A percentile compares a stretch with the other conserved stretches of the same genome.
Conservation (phyloP, 129 eudicot genomes). For the Chrysanthemum seticuspe region DNA sequence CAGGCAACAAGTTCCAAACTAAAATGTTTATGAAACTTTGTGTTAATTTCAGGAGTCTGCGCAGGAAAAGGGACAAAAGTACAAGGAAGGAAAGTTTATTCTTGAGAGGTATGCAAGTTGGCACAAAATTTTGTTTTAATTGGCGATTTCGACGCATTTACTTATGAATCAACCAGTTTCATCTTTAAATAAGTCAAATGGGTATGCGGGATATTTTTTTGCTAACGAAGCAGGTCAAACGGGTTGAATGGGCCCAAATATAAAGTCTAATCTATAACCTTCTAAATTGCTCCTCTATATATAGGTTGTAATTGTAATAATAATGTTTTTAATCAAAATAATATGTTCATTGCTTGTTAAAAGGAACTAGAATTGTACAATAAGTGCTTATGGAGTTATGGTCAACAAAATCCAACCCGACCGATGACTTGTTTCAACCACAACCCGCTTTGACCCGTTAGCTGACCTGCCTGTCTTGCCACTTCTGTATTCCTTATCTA, state of each 20-base stretch:
- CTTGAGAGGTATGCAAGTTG: slow-evolving; percentile 52
- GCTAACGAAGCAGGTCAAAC: not conserved
- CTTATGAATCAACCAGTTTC: not conserved
- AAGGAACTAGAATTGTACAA: no score
- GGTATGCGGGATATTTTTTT: not conserved
- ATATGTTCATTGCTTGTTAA: no score
- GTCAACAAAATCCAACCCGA: not conserved
- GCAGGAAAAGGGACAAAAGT: slow-evolving; percentile 57
- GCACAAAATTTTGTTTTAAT: not conserved
- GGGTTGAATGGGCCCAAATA: no score
- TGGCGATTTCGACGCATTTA: not conserved
- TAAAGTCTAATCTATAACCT: no score
- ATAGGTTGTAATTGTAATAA: no score
- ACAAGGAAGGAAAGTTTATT: slow-evolving; percentile 81
- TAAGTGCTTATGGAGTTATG: not conserved
- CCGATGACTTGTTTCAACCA: not conserved
- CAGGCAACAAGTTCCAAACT: not conserved
- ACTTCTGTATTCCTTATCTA: not conserved
- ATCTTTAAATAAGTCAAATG: not conserved
- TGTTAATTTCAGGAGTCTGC: slow-evolving; percentile 61
- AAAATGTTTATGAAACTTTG: not conserved
- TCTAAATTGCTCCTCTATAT: no score
- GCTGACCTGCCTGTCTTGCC: not conserved
- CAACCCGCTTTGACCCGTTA: not conserved
- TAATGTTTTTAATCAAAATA: no score